phyloP scores from a whole-genome alignment of 306 rosid genomes.

The Acacia melanoxylon region DNA sequence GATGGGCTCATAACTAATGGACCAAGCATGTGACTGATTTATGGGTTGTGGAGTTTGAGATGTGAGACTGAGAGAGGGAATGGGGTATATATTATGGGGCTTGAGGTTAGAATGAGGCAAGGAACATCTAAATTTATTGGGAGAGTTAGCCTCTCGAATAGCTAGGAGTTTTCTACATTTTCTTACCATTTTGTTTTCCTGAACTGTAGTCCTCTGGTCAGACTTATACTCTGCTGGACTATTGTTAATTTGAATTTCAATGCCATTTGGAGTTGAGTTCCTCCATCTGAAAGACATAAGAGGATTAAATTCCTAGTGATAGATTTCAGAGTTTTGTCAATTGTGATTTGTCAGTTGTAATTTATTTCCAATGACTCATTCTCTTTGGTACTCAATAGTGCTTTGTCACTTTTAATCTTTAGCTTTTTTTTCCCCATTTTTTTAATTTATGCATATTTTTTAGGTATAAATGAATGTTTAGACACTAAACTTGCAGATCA shows the following conservation, averaged over 20 bases:
- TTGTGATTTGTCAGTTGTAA: neutral
- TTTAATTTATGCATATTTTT: neutral
- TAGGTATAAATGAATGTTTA: neutral
- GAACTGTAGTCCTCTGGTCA: neutral
- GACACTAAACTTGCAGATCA: conserved; percentile 31
- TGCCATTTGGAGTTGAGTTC: neutral
- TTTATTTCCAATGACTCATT: neutral
- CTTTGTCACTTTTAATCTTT: neutral
- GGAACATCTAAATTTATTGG: neutral
- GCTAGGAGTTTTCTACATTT: neutral
- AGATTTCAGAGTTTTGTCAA: neutral
- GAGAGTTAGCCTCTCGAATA: neutral
- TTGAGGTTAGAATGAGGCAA: neutral
- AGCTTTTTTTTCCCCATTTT: neutral
- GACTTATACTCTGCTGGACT: neutral
- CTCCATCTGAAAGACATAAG: neutral
- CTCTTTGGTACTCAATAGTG: neutral
- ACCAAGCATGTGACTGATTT: neutral
- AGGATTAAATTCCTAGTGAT: neutral
- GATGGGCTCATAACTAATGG: neutral
- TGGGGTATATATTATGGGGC: neutral
- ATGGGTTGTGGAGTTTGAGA: neutral
- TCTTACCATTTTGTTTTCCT: neutral
- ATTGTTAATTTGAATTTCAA: neutral
- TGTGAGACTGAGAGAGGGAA: neutral